phyloP scores from a whole-genome alignment of 2,329 filamentous ascomycete genomes.

The Oidium heveae region DNA sequence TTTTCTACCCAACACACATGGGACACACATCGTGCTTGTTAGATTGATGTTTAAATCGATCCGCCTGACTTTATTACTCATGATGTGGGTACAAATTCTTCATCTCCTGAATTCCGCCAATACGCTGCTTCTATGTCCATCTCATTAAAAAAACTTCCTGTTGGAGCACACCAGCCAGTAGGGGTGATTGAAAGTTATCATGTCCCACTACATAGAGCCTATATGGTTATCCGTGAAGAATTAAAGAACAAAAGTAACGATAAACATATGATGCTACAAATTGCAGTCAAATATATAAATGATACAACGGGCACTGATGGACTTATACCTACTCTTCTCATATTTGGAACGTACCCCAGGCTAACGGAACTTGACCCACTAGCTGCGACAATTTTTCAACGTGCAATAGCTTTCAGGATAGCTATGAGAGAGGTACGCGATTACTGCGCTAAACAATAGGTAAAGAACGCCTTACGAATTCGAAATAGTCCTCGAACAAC shows the following conservation, averaged over 20 bases:
- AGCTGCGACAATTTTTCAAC: too few relatives aligned
- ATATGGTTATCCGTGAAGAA: background rate
- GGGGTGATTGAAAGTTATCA: constrained; percentile 1
- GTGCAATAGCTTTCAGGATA: too few relatives aligned
- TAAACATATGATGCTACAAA: background rate
- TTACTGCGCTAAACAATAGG: too few relatives aligned
- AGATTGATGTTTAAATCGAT: background rate
- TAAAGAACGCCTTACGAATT: too few relatives aligned
- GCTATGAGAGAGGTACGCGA: too few relatives aligned
- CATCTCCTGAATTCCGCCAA: background rate
- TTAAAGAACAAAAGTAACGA: background rate
- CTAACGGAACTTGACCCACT: too few relatives aligned
- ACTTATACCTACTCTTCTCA: too few relatives aligned
- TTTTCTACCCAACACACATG: background rate
- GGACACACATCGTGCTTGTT: constrained; percentile 1
- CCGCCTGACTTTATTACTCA: too few relatives aligned
- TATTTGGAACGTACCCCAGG: too few relatives aligned
- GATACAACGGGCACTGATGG: too few relatives aligned
- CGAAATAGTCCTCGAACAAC: too few relatives aligned
- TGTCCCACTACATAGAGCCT: background rate
- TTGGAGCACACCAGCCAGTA: constrained; percentile 1
- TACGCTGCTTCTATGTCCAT: background rate
- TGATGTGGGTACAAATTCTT: constrained; percentile 1
- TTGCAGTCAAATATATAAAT: background rate
- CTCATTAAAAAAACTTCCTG: background rate